Conservation (phyloP, 192 early-diverging fungal species). For the Rhizophagus sp. region DNA sequence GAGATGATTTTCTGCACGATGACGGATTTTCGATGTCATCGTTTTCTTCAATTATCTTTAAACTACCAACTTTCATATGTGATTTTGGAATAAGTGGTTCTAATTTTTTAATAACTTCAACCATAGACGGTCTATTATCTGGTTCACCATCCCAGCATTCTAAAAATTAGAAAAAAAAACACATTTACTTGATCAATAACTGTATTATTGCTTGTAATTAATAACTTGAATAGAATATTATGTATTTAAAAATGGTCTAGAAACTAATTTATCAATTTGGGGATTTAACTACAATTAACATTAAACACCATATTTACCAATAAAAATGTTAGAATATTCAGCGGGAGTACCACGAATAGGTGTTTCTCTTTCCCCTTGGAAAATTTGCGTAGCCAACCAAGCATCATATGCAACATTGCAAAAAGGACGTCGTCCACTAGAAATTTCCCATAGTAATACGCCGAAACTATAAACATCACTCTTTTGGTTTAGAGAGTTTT, state of each 20-base stretch:
- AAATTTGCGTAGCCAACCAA: not conserved
- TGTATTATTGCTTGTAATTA: too few relatives aligned
- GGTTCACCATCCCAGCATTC: not conserved
- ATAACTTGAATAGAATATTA: too few relatives aligned
- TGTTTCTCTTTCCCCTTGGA: not conserved
- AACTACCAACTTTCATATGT: not conserved
- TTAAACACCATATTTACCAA: not conserved
- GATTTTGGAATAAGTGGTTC: not conserved
- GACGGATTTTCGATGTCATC: too few relatives aligned
- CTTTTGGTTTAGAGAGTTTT: not conserved
- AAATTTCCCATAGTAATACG: not conserved
- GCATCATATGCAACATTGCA: not conserved
- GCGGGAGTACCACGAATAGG: not conserved
- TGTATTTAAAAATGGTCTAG: too few relatives aligned
- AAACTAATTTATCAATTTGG: too few relatives aligned
- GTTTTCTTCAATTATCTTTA: too few relatives aligned
- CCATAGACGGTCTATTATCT: not conserved
- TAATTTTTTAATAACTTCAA: not conserved
- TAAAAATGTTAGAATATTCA: not conserved
- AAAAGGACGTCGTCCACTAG: not conserved
- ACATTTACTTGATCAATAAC: too few relatives aligned
- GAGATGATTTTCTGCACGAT: too few relatives aligned
- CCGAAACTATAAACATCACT: not conserved
- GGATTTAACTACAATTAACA: too few relatives aligned
- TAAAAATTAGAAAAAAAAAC: not conserved